A percentile compares a stretch with the other conserved stretches of the same genome.
Evolutionary conservation across 805 yeast species (phyloP).

Genomic region (Suhomyces sp.): DNA sequence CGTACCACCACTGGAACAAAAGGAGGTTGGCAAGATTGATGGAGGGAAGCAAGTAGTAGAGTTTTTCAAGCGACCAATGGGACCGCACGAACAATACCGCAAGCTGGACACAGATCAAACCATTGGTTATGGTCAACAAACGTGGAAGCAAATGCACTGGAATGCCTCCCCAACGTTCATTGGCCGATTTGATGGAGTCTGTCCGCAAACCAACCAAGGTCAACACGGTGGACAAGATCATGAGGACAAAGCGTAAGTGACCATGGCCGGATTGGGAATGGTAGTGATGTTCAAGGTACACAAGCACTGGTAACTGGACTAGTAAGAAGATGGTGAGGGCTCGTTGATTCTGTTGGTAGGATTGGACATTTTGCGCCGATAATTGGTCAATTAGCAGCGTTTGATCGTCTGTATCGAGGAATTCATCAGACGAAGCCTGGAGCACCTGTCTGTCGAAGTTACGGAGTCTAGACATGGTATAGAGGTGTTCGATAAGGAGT

Average conservation of each 20-base stretch:
- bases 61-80: conserved; percentile 4
- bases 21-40: conserved; percentile 16
- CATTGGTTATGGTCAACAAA: conserved; percentile 8
- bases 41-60: conserved; percentile 18
- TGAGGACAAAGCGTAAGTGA: conserved; percentile 7
- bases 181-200: conserved; percentile 1
- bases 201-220: conserved; percentile 6
- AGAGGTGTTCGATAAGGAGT: too few relatives aligned
- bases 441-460: conserved; percentile 22
- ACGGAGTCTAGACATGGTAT: conserved; percentile 24
- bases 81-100: conserved; percentile 1
- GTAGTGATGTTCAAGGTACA: conserved; percentile 11
- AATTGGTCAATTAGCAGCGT: conserved; percentile 17
- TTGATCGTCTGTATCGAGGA: conserved; percentile 25
- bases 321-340: conserved; percentile 13
- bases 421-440: conserved; percentile 12
- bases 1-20: conserved; percentile 16
- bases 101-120: conserved; percentile 16
- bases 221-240: conserved; percentile 8
- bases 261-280: not conserved
- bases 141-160: not conserved
- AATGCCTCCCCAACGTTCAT: too few relatives aligned
- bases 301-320: conserved; percentile 17
- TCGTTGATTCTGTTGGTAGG: conserved; percentile 7
- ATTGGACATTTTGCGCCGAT: conserved; percentile 14